phyloP scores from a whole-genome alignment of 805 yeast genomes.

The Pichia sporocuriosa region DNA sequence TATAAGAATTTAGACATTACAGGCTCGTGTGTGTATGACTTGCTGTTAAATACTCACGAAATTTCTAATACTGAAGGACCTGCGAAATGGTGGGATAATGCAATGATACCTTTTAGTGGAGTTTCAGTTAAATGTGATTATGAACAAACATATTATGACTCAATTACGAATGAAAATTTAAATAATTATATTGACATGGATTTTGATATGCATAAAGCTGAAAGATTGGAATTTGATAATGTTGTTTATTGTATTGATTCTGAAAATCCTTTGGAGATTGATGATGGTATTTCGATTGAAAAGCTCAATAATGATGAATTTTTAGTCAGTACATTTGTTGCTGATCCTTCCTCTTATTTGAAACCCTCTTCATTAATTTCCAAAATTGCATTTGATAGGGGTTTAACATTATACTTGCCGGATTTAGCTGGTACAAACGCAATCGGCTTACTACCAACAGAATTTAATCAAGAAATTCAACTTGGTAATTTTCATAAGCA shows the following conservation, averaged over 20 bases:
- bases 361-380: slow-evolving; percentile 34
- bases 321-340: slow-evolving; percentile 65
- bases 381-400: slow-evolving; percentile 51
- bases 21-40: slow-evolving; percentile 45
- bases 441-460: slow-evolving; percentile 63
- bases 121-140: slow-evolving; percentile 37
- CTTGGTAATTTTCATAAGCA: slow-evolving; percentile 40
- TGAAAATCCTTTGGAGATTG: slow-evolving; percentile 78
- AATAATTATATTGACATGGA: slow-evolving; percentile 14
- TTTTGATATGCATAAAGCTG: slow-evolving; percentile 11
- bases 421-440: slow-evolving; percentile 32
- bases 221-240: slow-evolving; percentile 37
- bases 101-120: slow-evolving; percentile 38
- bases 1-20: slow-evolving; percentile 40
- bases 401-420: slow-evolving; percentile 69
- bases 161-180: slow-evolving; percentile 19
- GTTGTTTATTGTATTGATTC: slow-evolving; percentile 80
- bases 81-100: slow-evolving; percentile 39
- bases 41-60: slow-evolving; percentile 33
- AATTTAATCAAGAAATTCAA: slow-evolving; percentile 38
- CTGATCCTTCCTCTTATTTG: slow-evolving; percentile 76
- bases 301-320: slow-evolving; percentile 26
- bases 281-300: slow-evolving; percentile 77
- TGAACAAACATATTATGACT: slow-evolving; percentile 37
- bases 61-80: slow-evolving; percentile 39